Conservation (phyloP, 768 basidiomycete genomes). For the Collybiopsis confluens region DNA sequence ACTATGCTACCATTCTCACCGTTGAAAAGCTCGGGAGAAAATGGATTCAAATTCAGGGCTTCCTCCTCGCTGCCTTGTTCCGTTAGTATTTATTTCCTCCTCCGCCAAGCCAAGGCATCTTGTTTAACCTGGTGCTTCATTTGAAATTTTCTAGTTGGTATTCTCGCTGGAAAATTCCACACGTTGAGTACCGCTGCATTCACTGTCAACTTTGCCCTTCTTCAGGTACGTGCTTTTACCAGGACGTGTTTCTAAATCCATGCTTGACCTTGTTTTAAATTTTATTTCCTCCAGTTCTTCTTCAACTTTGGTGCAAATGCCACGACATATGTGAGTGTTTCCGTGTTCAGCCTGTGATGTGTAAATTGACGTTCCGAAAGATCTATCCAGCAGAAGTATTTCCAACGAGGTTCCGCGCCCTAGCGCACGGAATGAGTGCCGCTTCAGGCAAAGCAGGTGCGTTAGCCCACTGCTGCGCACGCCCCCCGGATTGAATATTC, state of each 20-base stretch:
- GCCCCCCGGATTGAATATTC: too few species aligned
- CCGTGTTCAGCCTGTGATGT: neutral
- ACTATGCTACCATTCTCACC: conserved; percentile 63
- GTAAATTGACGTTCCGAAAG: conserved; percentile 21
- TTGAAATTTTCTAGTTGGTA: conserved; percentile 40
- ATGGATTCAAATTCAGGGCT: conserved; percentile 72
- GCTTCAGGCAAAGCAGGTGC: conserved; percentile 65
- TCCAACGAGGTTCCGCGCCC: conserved; percentile 70
- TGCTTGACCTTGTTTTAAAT: neutral
- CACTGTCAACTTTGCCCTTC: conserved; percentile 67
- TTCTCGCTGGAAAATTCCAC: conserved; percentile 65
- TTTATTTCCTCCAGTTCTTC: conserved; percentile 46
- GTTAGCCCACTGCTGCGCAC: too few species aligned
- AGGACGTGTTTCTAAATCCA: neutral
- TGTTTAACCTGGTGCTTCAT: too few species aligned
- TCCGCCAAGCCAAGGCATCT: neutral
- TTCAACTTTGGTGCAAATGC: conserved; percentile 80
- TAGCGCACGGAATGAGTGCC: conserved; percentile 73
- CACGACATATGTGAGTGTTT: conserved; percentile 47
- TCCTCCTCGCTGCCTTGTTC: conserved; percentile 66
- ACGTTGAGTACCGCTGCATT: conserved; percentile 53
- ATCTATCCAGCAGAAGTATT: conserved; percentile 77
- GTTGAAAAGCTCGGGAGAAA: conserved; percentile 75
- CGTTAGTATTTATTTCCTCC: conserved; percentile 32
- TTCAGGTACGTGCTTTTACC: conserved; percentile 38